Base-by-base conservation (phyloP, 164 flowering plant species). In the Berberis vulgaris region DNA sequence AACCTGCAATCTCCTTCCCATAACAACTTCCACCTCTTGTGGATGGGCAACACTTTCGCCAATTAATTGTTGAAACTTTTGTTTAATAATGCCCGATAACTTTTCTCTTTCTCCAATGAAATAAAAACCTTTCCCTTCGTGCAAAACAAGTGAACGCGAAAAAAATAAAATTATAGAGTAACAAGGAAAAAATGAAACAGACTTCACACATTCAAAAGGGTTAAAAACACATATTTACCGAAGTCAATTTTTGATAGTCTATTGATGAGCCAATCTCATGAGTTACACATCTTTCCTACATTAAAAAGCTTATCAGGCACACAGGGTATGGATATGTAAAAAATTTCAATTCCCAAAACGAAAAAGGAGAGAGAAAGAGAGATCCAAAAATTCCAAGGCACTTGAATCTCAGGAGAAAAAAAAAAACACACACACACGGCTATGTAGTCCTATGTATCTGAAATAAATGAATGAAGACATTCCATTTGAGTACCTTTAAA, bases 81-180 rank as follows among this genome's bases (percentile, higher is more conserved):
- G 26, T 26, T 26, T 26, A 26, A 26, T 0, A 26, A 26, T 26
- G 26, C 26, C 26, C 26, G 26, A 26, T 26, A 26, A 26, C 26
- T 26, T 26, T 26, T 26, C 26, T 26, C 26, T 26, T 26, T 26
- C 26, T 26, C 26, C 26, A 26, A 26, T 26, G 26, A 26, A 26
- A 26, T 88, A 93, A 77, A 84, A 90, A 47, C 98, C 98, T 79
- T 83, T 81, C 75, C 84, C 78, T 58, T 86, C 92, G 97, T 93
- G 83, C 65, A 78, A 43, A 66, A 49, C 43, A 67, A 45, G 60
- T 52, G 43, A 64, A 13, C 53, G 45, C 60, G 45, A 43, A 57
- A 10, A 64, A 57, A 9, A 49, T 45, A 65, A 65, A 26, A 26
- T 26, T 26, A 26, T 26, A 26, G 26, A 26, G 26, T 26, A 26